These are phyloP conservation scores for Hymenoscyphus scutula DNA, from an alignment of 2,329 filamentous ascomycete genomes.

Conservation along the genomic window DNA sequence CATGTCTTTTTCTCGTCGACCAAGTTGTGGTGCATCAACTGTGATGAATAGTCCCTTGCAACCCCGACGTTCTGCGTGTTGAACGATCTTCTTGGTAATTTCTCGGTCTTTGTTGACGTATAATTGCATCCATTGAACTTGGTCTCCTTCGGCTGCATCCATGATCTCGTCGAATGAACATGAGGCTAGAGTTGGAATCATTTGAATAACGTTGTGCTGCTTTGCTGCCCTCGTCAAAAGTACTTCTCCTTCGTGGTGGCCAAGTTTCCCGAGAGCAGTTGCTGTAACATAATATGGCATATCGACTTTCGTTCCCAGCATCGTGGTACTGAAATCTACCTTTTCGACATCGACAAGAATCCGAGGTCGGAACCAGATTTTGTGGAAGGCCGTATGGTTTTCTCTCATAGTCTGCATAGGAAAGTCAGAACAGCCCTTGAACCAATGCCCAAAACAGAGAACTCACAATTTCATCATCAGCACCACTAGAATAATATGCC, in stretches of 20 bases:
- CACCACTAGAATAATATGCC: constrained; percentile 96
- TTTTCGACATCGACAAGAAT: constrained; percentile 87
- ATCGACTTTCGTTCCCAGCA: constrained; percentile 82
- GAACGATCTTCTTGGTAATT: constrained; percentile 85
- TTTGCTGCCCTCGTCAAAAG: constrained; percentile 79
- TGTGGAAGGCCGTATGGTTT: constrained; percentile 94
- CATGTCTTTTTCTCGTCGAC: constrained; percentile 97
- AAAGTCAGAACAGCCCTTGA: constrained; percentile 20
- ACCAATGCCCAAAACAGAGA: neutral
- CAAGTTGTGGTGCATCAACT: constrained; percentile 93
- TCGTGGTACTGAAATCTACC: constrained; percentile 83
- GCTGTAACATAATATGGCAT: constrained; percentile 97
- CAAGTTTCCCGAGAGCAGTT: constrained; percentile 91
- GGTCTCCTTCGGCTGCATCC: constrained; percentile 74
- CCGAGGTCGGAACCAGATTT: constrained; percentile 93
- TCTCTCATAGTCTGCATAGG: constrained; percentile 85
- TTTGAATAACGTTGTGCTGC: constrained; percentile 90
- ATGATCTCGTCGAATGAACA: constrained; percentile 98
- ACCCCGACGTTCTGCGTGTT: constrained; percentile 86
- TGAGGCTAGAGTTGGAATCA: constrained; percentile 96
- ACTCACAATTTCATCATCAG: constrained; percentile 80
- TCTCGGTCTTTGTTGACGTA: constrained; percentile 92
- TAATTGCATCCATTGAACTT: constrained; percentile 94
- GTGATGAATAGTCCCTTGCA: constrained; percentile 98
- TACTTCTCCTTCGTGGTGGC: constrained; percentile 90